phyloP scores from a whole-genome alignment of 106 monocot genomes.

The Platanthera zijinensis region DNA sequence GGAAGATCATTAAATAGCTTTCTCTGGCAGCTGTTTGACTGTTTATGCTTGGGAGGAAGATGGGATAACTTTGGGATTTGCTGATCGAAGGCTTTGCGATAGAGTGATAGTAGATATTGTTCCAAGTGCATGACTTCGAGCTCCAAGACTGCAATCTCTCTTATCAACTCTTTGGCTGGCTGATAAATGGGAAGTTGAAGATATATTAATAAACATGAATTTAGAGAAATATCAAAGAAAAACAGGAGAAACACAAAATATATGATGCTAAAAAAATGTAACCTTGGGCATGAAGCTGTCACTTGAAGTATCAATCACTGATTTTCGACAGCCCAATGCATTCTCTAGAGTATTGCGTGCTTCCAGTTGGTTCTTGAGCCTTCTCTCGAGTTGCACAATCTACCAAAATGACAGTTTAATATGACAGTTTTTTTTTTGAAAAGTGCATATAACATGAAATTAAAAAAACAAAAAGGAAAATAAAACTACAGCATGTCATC shows the following conservation, averaged over 20 bases:
- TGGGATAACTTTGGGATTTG: slow-evolving; percentile 36
- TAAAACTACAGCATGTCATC: too few relatives aligned
- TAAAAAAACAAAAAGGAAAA: too few relatives aligned
- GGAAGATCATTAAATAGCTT: slow-evolving; percentile 18
- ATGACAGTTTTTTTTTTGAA: too few relatives aligned
- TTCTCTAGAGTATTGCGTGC: slow-evolving; percentile 61
- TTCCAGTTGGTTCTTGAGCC: slow-evolving; percentile 56
- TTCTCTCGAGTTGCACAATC: slow-evolving; percentile 77
- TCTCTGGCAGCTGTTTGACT: slow-evolving; percentile 14
- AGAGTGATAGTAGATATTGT: slow-evolving; percentile 54
- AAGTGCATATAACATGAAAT: too few relatives aligned
- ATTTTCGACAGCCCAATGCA: slow-evolving; percentile 54
- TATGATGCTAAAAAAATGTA: background rate
- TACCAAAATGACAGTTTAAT: slow-evolving; percentile 13
- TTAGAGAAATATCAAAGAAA: background rate
- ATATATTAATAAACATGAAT: background rate
- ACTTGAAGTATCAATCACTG: slow-evolving; percentile 24
- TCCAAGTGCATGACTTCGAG: slow-evolving; percentile 62
- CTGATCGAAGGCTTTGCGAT: slow-evolving; percentile 60
- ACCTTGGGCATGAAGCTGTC: slow-evolving; percentile 53
- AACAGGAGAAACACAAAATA: background rate
- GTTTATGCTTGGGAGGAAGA: slow-evolving; percentile 12
- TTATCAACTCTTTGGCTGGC: slow-evolving; percentile 51
- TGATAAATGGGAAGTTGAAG: slow-evolving; percentile 14
- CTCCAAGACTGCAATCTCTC: slow-evolving; percentile 60